phyloP scores from a whole-genome alignment of 2,329 filamentous ascomycete genomes.

The Ophiostoma quercus region DNA sequence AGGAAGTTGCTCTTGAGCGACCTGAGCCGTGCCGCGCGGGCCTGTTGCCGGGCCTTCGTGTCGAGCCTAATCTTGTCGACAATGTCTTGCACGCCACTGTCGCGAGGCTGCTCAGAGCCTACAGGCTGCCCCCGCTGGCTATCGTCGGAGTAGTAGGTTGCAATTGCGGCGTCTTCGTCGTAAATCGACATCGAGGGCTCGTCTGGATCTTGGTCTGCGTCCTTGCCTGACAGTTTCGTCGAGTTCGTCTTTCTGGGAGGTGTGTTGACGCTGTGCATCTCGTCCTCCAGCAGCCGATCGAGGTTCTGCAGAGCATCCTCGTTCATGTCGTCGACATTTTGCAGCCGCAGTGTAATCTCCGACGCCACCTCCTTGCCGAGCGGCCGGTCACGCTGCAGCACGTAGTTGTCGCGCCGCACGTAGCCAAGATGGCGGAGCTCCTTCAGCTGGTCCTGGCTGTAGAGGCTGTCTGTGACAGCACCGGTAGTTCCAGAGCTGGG shows the following conservation, averaged over 20 bases:
- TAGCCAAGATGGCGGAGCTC: not conserved
- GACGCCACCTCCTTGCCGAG: not conserved
- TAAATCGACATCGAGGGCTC: not conserved
- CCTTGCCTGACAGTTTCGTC: not conserved
- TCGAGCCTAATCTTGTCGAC: not conserved
- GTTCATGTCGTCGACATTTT: not conserved
- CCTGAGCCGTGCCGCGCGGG: not conserved
- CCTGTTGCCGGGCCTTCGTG: not conserved
- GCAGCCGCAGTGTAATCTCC: slow-evolving; percentile 6
- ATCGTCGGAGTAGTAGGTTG: not conserved
- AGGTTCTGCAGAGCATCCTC: slow-evolving; percentile 4
- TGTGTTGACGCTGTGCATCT: not conserved
- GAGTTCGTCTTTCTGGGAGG: not conserved
- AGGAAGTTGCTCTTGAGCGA: not conserved
- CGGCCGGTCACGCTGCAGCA: slow-evolving; percentile 2
- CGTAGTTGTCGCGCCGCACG: not conserved
- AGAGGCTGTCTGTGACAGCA: not conserved
- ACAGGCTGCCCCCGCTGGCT: not conserved
- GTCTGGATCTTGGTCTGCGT: not conserved
- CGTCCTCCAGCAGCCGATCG: not conserved
- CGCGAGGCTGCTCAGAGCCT: not conserved
- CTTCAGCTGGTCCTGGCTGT: not conserved
- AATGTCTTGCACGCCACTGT: not conserved
- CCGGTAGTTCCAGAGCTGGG: not conserved
- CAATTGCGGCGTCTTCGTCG: not conserved